Evolutionary conservation across 305 asterid genomes (phyloP), one percentile per base, ranked within the genome.

Genomic region (Fraxinus velutina): DNA sequence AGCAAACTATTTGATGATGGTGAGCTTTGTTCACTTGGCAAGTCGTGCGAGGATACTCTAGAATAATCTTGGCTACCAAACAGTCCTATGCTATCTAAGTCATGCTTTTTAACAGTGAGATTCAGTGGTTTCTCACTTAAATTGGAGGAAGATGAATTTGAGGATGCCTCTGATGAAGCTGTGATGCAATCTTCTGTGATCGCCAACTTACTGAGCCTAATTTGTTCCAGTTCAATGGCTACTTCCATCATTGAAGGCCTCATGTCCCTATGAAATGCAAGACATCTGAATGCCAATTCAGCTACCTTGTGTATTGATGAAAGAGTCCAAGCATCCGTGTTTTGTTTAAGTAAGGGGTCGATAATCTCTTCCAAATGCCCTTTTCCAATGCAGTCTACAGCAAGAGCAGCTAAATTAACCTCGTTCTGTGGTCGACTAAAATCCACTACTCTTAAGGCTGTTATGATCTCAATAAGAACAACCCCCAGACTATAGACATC

Each of bases 161-260:
- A 83, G 5, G 89, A 83, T 15, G 44, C 78, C 39, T 55, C 84
- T 5, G 86, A 68, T 66, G 83, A 80, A 71, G 78, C 78, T 70
- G 82, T 83, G 1, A 83, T 57, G 10, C 80, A 82, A 2, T 68
- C 81, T 10, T 84, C 90, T 6, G 83, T 72, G 72, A 71, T 68
- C 10, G 75, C 72, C 87, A 84, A 87, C 50, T 77, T 84, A 70
- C 88, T 87, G 33, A 83, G 85, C 84, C 85, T 87, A 36, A 84
- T 84, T 76, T 88, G 90, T 71, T 91, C 94, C 85, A 91, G 29
- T 60, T 91, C 92, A 55, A 86, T 79, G 15, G 92, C 90, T 30
- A 91, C 89, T 86, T 91, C 92, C 92, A 84, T 89, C 91, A 91
- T 91, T 2, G 90, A 80, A 5, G 94, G 94, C 84, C 94, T 89